Evolutionary conservation across 495 filamentous ascomycete species (phyloP), one percentile per base, ranked within the genome.

Genomic region (Penicillium riverlandense): DNA sequence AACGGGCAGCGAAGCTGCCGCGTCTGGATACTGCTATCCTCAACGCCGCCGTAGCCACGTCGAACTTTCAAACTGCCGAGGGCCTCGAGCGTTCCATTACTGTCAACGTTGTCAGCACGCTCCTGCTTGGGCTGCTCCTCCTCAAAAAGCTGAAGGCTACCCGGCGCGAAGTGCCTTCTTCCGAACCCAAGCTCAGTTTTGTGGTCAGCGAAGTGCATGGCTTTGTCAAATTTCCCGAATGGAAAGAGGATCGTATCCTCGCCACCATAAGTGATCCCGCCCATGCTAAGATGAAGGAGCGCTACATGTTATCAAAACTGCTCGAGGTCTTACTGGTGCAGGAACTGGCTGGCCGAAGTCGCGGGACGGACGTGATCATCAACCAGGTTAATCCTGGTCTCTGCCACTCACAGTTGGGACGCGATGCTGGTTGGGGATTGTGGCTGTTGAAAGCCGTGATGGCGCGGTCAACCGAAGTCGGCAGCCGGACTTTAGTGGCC

Each of bases 251-350:
- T 1, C 44, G 67, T 6, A 54, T 70, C 9, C 63, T 70, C 37
- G 46, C 50, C 11, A 40, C 53, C 2, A 29, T 74, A 11, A 63
- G 67, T 4, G 58, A 72, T 40, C 41, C 55, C 30, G 36, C 40
- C 7, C 52, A 43, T 0, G 55, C 59, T 12, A 48, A 53, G 11
- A 68, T 64, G 56, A 0, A 2, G 6, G 51, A 55, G 11, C 59
- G 72, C 2, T 78, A 84, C 45, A 53, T 50, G n/a, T 32, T 69
- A 2, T 71, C 71, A 8, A 83, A 83, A 52, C 58, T 84, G 0
- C 49, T 84, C 6, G 65, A 69, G 37, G 50, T 79, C 2, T 49
- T 81, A 9, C 46, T 67, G 1, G 57, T 73, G 8, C 67, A 70
- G 12, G 66, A 74, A 40, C 55, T 84, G 0, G 72, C 71, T 3